These are phyloP conservation scores for Prunella vulgaris DNA, from an alignment of 257 asterid species.

Conservation along the genomic window DNA sequence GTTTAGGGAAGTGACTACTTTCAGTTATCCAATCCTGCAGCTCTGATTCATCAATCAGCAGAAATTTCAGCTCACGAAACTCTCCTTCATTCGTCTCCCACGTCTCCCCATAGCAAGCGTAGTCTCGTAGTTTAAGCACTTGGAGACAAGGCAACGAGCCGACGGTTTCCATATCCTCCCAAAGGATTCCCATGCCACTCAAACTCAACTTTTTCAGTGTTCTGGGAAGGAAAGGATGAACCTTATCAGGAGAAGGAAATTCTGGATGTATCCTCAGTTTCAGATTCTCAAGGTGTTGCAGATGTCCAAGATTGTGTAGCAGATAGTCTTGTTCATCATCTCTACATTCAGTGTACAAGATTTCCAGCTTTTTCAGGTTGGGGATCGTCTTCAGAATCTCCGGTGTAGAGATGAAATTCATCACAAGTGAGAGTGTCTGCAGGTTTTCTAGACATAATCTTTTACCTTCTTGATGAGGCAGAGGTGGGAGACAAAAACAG, in stretches of 20 bases:
- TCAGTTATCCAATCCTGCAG: neutral
- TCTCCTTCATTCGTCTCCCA: constrained; percentile 5
- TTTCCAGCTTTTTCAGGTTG: neutral
- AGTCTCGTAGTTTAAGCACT: neutral
- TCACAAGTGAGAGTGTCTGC: constrained; percentile 1
- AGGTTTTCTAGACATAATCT: neutral
- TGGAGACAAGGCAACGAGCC: neutral
- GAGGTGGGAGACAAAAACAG: neutral
- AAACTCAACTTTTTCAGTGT: neutral
- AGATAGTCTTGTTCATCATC: neutral
- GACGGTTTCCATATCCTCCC: neutral
- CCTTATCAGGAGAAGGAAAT: neutral
- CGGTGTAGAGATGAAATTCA: neutral
- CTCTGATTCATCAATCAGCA: neutral
- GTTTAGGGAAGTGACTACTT: neutral
- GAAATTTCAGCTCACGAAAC: neutral
- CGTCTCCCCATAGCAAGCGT: neutral
- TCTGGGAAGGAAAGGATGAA: neutral
- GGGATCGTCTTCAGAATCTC: neutral
- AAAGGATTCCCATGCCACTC: neutral
- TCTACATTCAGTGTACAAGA: neutral
- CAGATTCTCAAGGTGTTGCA: constrained; percentile 12
- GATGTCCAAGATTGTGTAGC: neutral
- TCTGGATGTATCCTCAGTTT: neutral
- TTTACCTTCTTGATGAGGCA: neutral